Percentiles rank a stretch among this genome's conserved stretches.
Conservation (phyloP, 208 protist genomes). For the Borovskyia barvae region DNA sequence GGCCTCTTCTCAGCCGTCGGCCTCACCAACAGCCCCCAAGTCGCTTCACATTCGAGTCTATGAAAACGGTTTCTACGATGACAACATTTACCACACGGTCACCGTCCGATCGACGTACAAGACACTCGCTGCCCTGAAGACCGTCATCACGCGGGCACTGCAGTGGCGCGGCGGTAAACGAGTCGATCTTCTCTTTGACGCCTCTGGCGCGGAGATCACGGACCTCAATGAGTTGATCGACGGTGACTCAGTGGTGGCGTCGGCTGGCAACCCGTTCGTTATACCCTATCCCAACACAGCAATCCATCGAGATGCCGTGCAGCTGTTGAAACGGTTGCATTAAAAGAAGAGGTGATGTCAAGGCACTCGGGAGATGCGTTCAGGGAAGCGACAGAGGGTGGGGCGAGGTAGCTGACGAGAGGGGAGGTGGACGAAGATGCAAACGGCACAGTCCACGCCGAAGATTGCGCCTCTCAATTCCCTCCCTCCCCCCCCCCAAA, state of each 20-base stretch:
- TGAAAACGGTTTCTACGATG: slow-evolving; percentile 88
- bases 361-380: background rate
- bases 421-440: too few relatives aligned
- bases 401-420: background rate
- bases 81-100: slow-evolving; percentile 66
- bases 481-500: too few relatives aligned
- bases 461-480: too few relatives aligned
- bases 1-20: background rate
- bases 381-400: background rate
- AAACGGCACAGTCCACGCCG: too few relatives aligned
- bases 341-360: slow-evolving; percentile 1
- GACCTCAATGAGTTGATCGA: slow-evolving; percentile 53
- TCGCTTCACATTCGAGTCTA: slow-evolving; percentile 81
- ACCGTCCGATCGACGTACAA: slow-evolving; percentile 85
- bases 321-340: slow-evolving; percentile 28
- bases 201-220: slow-evolving; percentile 61
- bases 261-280: slow-evolving; percentile 81
- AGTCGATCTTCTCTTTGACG: slow-evolving; percentile 78
- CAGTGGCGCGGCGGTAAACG: slow-evolving; percentile 76
- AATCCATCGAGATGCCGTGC: slow-evolving; percentile 67
- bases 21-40: slow-evolving; percentile 3
- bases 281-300: slow-evolving; percentile 71
- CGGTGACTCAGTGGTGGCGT: slow-evolving; percentile 73
- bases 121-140: slow-evolving; percentile 61
- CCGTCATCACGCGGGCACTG: slow-evolving; percentile 79